Percentiles rank a stretch among this genome's conserved stretches.
phyloP scores from a whole-genome alignment of 1,284 basidiomycete species.

The Polyporus tsugae region DNA sequence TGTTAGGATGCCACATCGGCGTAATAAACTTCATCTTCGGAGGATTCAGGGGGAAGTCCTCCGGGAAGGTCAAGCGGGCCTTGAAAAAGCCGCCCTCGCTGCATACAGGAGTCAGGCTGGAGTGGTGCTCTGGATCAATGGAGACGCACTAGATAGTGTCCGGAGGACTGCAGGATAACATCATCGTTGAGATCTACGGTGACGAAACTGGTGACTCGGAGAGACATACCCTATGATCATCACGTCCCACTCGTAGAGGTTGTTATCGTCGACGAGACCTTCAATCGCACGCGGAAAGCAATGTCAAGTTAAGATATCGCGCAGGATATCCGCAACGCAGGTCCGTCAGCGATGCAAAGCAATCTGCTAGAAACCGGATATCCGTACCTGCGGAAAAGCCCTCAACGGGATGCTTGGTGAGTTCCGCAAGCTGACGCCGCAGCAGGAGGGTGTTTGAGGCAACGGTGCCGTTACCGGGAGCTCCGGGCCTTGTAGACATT shows the following conservation, averaged over 20 bases:
- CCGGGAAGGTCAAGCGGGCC: conserved; percentile 87
- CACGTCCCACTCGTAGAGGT: conserved; percentile 94
- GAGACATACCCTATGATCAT: conserved; percentile 87
- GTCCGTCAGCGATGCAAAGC: not conserved
- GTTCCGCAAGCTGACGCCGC: conserved; percentile 83
- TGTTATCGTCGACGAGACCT: conserved; percentile 93
- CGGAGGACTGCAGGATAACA: conserved; percentile 64
- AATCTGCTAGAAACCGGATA: conserved; percentile 4
- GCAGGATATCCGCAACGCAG: conserved; percentile 1
- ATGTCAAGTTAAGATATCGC: too few species aligned
- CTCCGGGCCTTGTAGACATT: conserved; percentile 36
- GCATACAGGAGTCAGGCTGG: conserved; percentile 18
- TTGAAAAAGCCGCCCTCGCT: conserved; percentile 96
- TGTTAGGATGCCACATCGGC: conserved; percentile 99
- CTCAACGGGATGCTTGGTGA: conserved; percentile 90
- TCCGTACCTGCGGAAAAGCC: conserved; percentile 89
- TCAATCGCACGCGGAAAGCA: conserved; percentile 20
- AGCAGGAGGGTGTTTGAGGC: conserved; percentile 77
- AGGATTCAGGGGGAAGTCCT: conserved; percentile 90
- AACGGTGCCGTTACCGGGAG: conserved; percentile 32
- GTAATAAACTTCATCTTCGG: conserved; percentile 97
- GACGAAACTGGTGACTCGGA: conserved; percentile 29
- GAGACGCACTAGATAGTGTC: conserved; percentile 86
- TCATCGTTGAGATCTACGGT: conserved; percentile 24
- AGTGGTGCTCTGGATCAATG: not conserved